Conservation (phyloP, 1,284 basidiomycete genomes). For the Boletus coffeatus region DNA sequence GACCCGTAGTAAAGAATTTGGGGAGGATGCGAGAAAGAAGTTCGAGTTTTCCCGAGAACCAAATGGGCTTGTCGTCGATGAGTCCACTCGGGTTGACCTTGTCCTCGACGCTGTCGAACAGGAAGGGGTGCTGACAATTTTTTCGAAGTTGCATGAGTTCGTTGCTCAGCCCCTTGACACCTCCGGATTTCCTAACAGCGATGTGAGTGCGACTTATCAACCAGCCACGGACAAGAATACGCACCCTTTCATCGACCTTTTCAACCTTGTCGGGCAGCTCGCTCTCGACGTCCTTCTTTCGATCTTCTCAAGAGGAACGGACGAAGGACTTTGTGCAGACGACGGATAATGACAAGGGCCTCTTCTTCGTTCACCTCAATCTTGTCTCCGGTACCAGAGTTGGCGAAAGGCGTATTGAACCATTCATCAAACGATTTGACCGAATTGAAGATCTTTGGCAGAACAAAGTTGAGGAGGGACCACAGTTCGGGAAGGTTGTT, state of each 20-base stretch:
- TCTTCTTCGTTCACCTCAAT: conserved; percentile 99
- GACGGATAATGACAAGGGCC: conserved; percentile 94
- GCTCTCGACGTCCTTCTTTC: conserved; percentile 98
- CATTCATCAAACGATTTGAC: conserved; percentile 99
- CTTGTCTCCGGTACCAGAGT: conserved; percentile 93
- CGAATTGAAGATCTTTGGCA: conserved; percentile 99
- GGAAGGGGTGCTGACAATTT: conserved; percentile 97
- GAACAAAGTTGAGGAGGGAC: conserved; percentile 96
- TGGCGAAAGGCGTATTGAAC: conserved; percentile 99
- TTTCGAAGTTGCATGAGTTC: conserved; percentile 99
- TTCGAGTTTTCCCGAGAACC: conserved; percentile 94
- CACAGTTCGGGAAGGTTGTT: conserved; percentile 99
- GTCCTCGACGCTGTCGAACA: conserved; percentile 94
- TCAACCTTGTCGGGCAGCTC: conserved; percentile 99
- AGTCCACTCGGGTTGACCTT: conserved; percentile 81
- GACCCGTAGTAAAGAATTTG: conserved; percentile 90
- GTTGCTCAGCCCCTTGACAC: conserved; percentile 89
- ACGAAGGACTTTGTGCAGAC: conserved; percentile 96
- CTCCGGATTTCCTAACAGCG: conserved; percentile 54
- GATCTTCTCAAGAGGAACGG: conserved; percentile 95
- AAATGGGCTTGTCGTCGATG: conserved; percentile 82
- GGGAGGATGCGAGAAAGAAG: conserved; percentile 91
- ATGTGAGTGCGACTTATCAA: conserved; percentile 4
- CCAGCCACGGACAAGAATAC: conserved; percentile 1
- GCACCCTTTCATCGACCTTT: conserved; percentile 82